These are phyloP conservation scores for Ustilago lituana DNA, from an alignment of 1,284 basidiomycete genomes.

Conservation along the genomic window DNA sequence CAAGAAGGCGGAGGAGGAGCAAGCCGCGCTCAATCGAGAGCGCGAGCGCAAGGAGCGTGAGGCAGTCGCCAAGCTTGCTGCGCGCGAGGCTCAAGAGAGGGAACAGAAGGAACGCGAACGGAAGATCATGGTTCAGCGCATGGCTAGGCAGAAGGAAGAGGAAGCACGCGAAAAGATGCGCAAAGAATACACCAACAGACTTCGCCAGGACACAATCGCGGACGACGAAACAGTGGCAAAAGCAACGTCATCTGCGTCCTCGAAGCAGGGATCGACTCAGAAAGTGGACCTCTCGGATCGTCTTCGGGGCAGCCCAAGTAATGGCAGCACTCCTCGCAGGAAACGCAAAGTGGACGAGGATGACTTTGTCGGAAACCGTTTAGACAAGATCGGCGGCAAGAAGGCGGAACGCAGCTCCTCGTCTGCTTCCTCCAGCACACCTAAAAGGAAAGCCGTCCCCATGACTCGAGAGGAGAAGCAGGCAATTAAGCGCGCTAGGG, in stretches of 20 bases:
- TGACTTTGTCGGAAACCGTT: conserved; percentile 46
- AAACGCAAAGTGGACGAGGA: conserved; percentile 43
- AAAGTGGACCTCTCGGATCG: conserved; percentile 35
- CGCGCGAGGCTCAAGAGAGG: conserved; percentile 32
- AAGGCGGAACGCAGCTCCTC: conserved; percentile 9
- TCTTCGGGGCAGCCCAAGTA: conserved; percentile 10
- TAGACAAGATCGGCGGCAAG: conserved; percentile 17
- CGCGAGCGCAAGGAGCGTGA: conserved; percentile 34
- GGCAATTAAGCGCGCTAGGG: conserved; percentile 31
- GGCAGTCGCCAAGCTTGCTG: conserved; percentile 37
- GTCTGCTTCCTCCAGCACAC: conserved; percentile 9
- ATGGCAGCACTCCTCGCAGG: neutral
- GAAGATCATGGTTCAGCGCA: conserved; percentile 38
- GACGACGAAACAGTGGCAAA: conserved; percentile 7
- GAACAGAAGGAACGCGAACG: conserved; percentile 42
- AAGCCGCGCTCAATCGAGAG: conserved; percentile 27
- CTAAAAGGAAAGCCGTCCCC: conserved; percentile 23
- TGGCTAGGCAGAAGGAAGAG: conserved; percentile 40
- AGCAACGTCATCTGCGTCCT: neutral
- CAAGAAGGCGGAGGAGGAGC: conserved; percentile 36
- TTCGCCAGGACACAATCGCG: conserved; percentile 7
- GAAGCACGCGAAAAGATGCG: conserved; percentile 34
- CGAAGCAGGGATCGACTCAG: conserved; percentile 26
- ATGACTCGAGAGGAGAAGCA: conserved; percentile 57
- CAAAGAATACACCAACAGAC: conserved; percentile 23